Evolutionary conservation across 1,284 basidiomycete genomes (phyloP).

Genomic region (Anthracocystis panici-leucophaei): DNA sequence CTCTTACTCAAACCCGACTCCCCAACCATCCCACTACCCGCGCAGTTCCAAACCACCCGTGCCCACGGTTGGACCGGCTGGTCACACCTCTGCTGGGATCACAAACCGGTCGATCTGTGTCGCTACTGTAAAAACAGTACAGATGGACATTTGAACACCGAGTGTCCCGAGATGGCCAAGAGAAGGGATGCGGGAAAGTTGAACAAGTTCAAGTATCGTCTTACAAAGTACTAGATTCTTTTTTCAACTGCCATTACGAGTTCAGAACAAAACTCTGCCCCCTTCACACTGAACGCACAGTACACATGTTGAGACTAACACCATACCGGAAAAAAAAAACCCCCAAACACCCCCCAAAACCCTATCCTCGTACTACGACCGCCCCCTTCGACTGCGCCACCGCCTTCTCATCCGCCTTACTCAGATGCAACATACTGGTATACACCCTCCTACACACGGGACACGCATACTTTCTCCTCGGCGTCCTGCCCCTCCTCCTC

Average conservation of each 20-base stretch:
- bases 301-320: background rate
- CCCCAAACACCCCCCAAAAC: too few relatives aligned
- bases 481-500: conserved; percentile 59
- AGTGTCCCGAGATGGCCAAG: background rate
- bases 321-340: background rate
- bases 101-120: background rate
- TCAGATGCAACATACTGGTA: conserved; percentile 58
- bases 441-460: conserved; percentile 65
- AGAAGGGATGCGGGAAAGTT: background rate
- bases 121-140: conserved; percentile 3
- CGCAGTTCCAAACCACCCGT: background rate
- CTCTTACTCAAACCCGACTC: background rate
- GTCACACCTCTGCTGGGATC: conserved; percentile 7
- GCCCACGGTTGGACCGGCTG: background rate
- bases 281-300: background rate
- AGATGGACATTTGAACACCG: background rate
- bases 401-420: conserved; percentile 58
- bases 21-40: background rate
- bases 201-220: background rate
- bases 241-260: background rate
- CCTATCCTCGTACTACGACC: background rate
- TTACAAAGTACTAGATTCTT: background rate
- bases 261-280: background rate
- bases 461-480: conserved; percentile 63
- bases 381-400: conserved; percentile 35